phyloP scores from a whole-genome alignment of 768 basidiomycete genomes.

The Calocera viscosa region DNA sequence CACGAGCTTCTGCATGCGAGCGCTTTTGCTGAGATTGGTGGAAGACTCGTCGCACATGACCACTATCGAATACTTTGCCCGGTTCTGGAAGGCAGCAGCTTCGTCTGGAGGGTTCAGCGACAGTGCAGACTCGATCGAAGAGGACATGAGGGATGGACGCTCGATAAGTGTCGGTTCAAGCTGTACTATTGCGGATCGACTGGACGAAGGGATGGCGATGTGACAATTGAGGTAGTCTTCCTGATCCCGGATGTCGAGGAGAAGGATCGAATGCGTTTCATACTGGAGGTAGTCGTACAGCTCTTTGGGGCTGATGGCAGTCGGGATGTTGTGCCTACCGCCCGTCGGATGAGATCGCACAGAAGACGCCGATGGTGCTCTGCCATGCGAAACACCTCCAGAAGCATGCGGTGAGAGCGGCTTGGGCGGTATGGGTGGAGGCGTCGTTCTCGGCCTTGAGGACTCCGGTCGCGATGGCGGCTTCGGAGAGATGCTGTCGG shows the following conservation, averaged over 20 bases:
- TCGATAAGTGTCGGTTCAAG: slow-evolving; percentile 13
- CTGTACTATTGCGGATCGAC: neutral
- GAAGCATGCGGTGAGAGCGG: neutral
- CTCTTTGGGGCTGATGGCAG: slow-evolving; percentile 28
- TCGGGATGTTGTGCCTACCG: neutral
- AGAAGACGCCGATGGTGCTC: neutral
- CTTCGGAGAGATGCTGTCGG: slow-evolving; percentile 23
- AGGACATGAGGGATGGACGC: slow-evolving; percentile 45
- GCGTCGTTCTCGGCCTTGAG: neutral
- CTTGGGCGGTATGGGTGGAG: neutral
- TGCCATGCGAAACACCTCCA: neutral
- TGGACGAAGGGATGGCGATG: neutral
- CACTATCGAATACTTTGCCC: slow-evolving; percentile 79
- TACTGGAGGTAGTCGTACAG: slow-evolving; percentile 47
- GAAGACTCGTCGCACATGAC: slow-evolving; percentile 41
- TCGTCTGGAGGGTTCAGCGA: slow-evolving; percentile 58
- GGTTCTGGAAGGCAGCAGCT: slow-evolving; percentile 60
- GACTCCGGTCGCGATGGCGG: neutral
- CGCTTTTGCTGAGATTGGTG: slow-evolving; percentile 37
- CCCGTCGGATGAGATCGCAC: neutral
- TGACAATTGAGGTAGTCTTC: neutral
- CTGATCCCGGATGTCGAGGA: neutral
- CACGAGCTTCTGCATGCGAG: slow-evolving; percentile 48
- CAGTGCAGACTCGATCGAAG: slow-evolving; percentile 61
- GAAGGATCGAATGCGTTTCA: neutral